Conservation (phyloP, 371 early-diverging fungal species). For the Choanephora cucurbitarum region DNA sequence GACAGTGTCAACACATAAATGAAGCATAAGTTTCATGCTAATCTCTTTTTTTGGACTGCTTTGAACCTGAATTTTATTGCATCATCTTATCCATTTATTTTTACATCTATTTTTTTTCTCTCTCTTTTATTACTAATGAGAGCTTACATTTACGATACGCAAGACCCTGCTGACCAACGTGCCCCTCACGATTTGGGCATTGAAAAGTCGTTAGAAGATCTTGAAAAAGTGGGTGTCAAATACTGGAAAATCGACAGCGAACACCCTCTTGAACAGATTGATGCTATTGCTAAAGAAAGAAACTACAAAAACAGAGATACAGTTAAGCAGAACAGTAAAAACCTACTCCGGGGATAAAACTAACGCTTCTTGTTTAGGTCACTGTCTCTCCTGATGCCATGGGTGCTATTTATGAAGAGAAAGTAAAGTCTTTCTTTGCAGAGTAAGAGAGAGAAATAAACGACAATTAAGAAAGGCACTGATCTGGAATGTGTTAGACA, state of each 20-base stretch:
- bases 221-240: conserved; percentile 69
- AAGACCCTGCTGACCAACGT: conserved; percentile 57
- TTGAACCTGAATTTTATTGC: no score
- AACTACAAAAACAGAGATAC: conserved; percentile 89
- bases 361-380: conserved; percentile 25
- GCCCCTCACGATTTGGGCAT: conserved; percentile 73
- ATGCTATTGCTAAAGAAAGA: conserved; percentile 73
- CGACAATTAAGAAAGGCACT: no score
- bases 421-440: conserved; percentile 89
- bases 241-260: conserved; percentile 72
- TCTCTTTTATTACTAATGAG: conserved; percentile 47
- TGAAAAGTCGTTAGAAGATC: conserved; percentile 63
- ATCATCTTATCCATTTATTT: no score
- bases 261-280: conserved; percentile 59
- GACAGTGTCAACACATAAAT: no score
- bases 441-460: conserved; percentile 58
- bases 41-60: no score
- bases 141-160: conserved; percentile 68
- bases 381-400: conserved; percentile 75
- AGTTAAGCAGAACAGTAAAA: no score
- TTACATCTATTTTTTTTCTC: not conserved
- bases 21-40: no score
- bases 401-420: conserved; percentile 82
- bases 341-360: no score
- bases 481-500: conserved; percentile 61